phyloP scores from a whole-genome alignment of 768 basidiomycete genomes.

The Termitomyces bulborhizus region DNA sequence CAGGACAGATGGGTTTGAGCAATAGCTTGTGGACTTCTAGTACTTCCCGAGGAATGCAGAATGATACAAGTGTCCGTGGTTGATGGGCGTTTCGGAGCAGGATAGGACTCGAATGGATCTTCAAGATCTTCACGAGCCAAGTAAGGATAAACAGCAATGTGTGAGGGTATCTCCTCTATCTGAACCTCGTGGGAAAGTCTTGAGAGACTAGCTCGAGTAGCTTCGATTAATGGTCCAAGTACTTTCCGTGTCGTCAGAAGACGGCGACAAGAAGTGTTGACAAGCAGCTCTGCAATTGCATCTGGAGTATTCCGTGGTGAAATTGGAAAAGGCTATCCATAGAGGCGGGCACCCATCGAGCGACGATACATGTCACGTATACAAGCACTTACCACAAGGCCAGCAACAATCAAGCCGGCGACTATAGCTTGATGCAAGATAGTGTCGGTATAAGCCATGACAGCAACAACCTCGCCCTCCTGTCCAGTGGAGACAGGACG shows the following conservation, averaged over 20 bases:
- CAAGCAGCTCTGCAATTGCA: neutral
- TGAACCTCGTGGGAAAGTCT: constrained; percentile 4
- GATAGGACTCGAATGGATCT: constrained; percentile 6
- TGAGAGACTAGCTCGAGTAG: constrained; percentile 9
- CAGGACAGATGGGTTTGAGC: constrained; percentile 16
- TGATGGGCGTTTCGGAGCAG: neutral
- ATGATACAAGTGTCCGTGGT: constrained; percentile 16
- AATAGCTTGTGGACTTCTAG: constrained; percentile 29
- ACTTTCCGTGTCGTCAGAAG: constrained; percentile 10
- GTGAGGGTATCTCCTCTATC: constrained; percentile 4
- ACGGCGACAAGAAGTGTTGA: neutral
- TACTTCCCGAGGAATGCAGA: constrained; percentile 34
- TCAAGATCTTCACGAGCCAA: constrained; percentile 6
- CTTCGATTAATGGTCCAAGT: constrained; percentile 15
- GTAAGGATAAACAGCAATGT: constrained; percentile 4
- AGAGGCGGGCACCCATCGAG: neutral
- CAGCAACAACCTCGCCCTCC: constrained; percentile 21
- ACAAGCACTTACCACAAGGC: constrained; percentile 8
- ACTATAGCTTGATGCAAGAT: constrained; percentile 30
- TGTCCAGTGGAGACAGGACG: constrained; percentile 19
- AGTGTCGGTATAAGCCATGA: constrained; percentile 21
- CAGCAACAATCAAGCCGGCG: constrained; percentile 23
- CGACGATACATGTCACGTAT: neutral
- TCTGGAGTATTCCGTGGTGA: constrained; percentile 12
- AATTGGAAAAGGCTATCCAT: constrained; percentile 22